These are phyloP conservation scores for Carpinus viminea DNA, from an alignment of 306 rosid species.

Conservation along the genomic window DNA sequence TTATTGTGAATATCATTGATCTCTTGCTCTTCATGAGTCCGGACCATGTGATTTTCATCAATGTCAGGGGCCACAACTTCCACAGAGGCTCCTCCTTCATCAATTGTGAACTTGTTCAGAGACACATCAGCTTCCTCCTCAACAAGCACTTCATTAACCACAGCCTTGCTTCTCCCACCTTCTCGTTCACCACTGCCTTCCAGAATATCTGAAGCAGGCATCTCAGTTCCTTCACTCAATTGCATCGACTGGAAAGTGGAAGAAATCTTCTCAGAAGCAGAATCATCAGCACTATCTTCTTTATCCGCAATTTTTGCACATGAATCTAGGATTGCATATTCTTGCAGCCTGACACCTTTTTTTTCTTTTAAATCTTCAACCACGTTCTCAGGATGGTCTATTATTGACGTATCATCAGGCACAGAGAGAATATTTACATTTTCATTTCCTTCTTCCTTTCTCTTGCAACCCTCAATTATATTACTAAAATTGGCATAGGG, in stretches of 20 bases:
- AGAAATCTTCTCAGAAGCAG: constrained; percentile 30
- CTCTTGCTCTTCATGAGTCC: constrained; percentile 38
- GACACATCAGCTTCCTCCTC: constrained; percentile 44
- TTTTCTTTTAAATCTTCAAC: constrained; percentile 42
- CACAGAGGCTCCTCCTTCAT: constrained; percentile 35
- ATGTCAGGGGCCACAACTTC: constrained; percentile 31
- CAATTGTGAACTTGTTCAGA: constrained; percentile 22
- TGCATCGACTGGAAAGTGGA: constrained; percentile 33
- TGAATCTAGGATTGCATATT: constrained; percentile 26
- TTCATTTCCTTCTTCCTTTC: constrained; percentile 40
- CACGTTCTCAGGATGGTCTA: constrained; percentile 36
- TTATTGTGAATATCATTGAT: constrained; percentile 23
- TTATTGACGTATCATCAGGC: constrained; percentile 32
- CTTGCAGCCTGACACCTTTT: constrained; percentile 29
- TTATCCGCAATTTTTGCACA: constrained; percentile 27
- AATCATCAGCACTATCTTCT: constrained; percentile 31
- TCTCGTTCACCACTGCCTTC: constrained; percentile 30
- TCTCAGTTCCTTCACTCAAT: constrained; percentile 31
- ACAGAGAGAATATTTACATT: constrained; percentile 37
- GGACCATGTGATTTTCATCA: constrained; percentile 24
- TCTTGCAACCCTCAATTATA: constrained; percentile 25
- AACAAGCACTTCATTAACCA: constrained; percentile 33
- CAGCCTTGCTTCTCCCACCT: constrained; percentile 12
- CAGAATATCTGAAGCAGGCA: constrained; percentile 38
- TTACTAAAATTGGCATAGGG: constrained; percentile 29